Percentiles rank a stretch among this genome's conserved stretches.
Evolutionary conservation across 306 rosid species (phyloP).

Genomic region (Castanea mollissima): DNA sequence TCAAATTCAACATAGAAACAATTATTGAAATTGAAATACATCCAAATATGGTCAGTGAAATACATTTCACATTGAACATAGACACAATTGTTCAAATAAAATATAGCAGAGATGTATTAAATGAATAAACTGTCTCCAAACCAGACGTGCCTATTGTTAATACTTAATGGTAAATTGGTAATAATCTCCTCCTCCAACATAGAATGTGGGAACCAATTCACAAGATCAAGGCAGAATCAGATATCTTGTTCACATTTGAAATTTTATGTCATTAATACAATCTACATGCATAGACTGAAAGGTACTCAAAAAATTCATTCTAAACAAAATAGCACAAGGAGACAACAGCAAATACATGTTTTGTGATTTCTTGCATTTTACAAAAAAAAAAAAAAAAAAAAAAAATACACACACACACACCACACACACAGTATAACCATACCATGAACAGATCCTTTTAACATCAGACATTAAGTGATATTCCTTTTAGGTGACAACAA

Average conservation of each 20-base stretch:
- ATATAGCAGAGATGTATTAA: neutral
- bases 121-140: neutral
- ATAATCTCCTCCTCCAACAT: neutral
- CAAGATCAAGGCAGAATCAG: neutral
- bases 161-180: neutral
- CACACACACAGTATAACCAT: neutral
- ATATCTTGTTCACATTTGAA: neutral
- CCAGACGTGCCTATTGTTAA: neutral
- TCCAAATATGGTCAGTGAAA: constrained; percentile 15
- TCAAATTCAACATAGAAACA: constrained; percentile 3
- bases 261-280: neutral
- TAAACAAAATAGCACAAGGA: neutral
- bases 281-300: neutral
- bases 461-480: neutral
- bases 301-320: neutral
- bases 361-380: neutral
- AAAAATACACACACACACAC: too few relatives aligned
- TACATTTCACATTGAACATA: neutral
- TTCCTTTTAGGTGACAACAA: neutral
- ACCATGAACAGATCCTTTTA: neutral
- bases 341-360: neutral
- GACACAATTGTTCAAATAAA: neutral
- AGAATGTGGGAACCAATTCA: neutral
- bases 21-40: neutral
- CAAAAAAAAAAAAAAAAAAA: neutral